Conservation (phyloP, 257 asterid species). For the Echites panduratus region DNA sequence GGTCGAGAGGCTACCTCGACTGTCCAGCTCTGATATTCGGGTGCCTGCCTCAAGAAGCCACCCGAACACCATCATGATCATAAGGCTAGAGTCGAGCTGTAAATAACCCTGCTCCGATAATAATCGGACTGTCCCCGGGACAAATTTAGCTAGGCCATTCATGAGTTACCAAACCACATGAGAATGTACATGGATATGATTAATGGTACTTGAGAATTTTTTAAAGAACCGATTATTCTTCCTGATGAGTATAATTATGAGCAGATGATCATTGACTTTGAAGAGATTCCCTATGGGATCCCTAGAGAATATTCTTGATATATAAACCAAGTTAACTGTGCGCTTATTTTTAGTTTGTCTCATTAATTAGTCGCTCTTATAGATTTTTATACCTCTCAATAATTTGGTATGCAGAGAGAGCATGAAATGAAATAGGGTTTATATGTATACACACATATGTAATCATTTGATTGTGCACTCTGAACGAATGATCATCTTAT, state of each 20-base stretch:
- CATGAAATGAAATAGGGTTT: too few species aligned
- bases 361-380: too few species aligned
- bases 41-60: conserved; percentile 21
- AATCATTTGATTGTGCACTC: too few species aligned
- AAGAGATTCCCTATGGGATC: conserved; percentile 30
- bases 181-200: conserved; percentile 15
- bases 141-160: conserved; percentile 38
- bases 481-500: too few species aligned
- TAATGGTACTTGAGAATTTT: neutral
- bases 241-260: conserved; percentile 4
- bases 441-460: too few species aligned
- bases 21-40: conserved; percentile 25
- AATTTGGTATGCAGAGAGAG: too few species aligned
- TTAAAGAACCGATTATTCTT: neutral
- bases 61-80: neutral
- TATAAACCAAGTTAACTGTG: too few species aligned
- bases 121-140: conserved; percentile 25
- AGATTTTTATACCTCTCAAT: too few species aligned
- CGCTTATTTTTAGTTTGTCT: too few species aligned
- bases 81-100: too few species aligned
- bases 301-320: neutral
- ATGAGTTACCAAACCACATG: conserved; percentile 24
- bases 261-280: conserved; percentile 11
- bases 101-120: conserved; percentile 5
- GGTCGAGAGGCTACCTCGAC: conserved; percentile 21